phyloP scores from a whole-genome alignment of 139 green algal genomes.

The Ulvella scutata region DNA sequence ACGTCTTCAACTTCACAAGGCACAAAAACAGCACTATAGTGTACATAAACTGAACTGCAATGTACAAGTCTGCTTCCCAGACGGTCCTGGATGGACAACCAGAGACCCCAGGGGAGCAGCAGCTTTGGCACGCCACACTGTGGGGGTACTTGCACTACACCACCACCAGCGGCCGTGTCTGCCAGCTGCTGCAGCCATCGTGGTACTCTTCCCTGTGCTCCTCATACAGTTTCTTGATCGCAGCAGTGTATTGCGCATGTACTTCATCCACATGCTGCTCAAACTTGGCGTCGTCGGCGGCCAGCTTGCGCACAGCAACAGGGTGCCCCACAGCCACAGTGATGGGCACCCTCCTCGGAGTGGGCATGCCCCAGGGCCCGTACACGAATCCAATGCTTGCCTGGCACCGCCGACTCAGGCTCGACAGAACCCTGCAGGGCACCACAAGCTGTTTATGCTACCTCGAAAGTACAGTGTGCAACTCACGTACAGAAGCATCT shows the following conservation, averaged over 20 bases:
- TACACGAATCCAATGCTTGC: background rate
- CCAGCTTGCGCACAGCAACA: constrained; percentile 1
- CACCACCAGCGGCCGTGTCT: constrained; percentile 19
- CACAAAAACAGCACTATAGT: too few relatives aligned
- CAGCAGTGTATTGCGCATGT: constrained; percentile 5
- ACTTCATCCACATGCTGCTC: constrained; percentile 8
- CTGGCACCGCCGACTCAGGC: background rate
- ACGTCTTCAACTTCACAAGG: too few relatives aligned
- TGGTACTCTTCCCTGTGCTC: constrained; percentile 19
- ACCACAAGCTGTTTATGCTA: background rate
- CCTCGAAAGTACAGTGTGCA: background rate
- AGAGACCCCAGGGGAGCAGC: too few relatives aligned
- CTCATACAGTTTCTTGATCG: constrained; percentile 12
- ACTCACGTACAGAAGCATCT: background rate
- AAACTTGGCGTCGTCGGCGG: constrained; percentile 4
- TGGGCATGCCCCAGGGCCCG: constrained; percentile 1
- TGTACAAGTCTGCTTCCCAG: too few relatives aligned
- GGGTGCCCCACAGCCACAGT: constrained; percentile 14
- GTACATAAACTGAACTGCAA: too few relatives aligned
- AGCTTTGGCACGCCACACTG: too few relatives aligned
- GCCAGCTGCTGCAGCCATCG: constrained; percentile 8
- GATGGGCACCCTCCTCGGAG: constrained; percentile 7
- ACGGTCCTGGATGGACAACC: too few relatives aligned
- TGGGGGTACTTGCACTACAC: too few relatives aligned
- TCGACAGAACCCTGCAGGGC: background rate